phyloP scores from a whole-genome alignment of 2,329 filamentous ascomycete genomes.

The Aspergillus ochraceus region DNA sequence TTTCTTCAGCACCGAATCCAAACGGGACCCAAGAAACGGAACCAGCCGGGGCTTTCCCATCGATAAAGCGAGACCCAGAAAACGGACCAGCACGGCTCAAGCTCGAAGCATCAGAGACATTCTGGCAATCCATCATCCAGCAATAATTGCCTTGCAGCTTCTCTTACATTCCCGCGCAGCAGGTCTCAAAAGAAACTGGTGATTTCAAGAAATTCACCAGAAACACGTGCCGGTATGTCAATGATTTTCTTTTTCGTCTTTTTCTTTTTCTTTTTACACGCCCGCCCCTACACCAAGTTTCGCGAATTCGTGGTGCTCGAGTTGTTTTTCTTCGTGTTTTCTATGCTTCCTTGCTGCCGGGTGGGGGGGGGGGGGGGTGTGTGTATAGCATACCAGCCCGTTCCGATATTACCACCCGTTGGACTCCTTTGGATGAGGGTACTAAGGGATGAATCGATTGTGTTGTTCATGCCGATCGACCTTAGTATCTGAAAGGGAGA shows the following conservation, averaged over 20 bases:
- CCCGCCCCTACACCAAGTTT: neutral
- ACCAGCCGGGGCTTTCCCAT: constrained; percentile 6
- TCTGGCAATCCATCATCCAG: constrained; percentile 12
- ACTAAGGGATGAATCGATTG: neutral
- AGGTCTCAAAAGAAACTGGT: constrained; percentile 17
- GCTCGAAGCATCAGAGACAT: constrained; percentile 17
- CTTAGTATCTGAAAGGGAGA: neutral
- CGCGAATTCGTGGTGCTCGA: neutral
- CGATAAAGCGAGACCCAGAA: constrained; percentile 6
- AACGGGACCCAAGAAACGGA: constrained; percentile 11
- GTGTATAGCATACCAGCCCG: neutral
- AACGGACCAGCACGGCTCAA: constrained; percentile 6
- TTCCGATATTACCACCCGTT: constrained; percentile 11
- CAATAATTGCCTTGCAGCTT: constrained; percentile 24
- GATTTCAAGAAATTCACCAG: constrained; percentile 8
- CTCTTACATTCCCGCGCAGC: constrained; percentile 21
- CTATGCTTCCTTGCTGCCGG: constrained; percentile 9
- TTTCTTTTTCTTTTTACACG: constrained; percentile 14
- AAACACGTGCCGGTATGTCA: constrained; percentile 23
- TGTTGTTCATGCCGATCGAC: neutral
- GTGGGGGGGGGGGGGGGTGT: neutral
- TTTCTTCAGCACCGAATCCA: constrained; percentile 11
- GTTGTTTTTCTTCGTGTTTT: constrained; percentile 3
- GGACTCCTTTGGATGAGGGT: constrained; percentile 10
- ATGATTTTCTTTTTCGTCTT: constrained; percentile 16